A percentile compares a stretch with the other conserved stretches of the same genome.
These are phyloP conservation scores for Paraconiothyrium sp. DNA, from an alignment of 2,329 filamentous ascomycete species.

Conservation along the genomic window DNA sequence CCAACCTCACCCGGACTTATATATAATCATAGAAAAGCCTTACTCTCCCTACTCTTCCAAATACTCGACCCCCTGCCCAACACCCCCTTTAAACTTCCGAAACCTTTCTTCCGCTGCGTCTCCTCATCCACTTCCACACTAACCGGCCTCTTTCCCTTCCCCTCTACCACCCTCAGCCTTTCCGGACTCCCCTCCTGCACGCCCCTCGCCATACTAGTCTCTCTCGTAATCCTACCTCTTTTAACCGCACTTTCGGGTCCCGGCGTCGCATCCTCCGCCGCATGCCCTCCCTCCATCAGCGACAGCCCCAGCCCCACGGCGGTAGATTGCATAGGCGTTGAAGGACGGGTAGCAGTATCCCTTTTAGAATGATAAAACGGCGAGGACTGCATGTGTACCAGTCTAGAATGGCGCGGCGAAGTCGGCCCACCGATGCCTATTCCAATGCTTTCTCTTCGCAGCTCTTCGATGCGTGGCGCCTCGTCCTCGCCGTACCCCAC, in stretches of 20 bases:
- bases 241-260: slow-evolving; percentile 22
- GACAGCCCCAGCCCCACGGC: slow-evolving; percentile 25
- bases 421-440: slow-evolving; percentile 20
- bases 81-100: slow-evolving; percentile 35
- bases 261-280: slow-evolving; percentile 9
- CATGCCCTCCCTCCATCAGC: slow-evolving; percentile 12
- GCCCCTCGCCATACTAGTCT: slow-evolving; percentile 23
- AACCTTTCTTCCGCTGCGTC: slow-evolving; percentile 26
- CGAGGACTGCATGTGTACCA: slow-evolving; percentile 15
- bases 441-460: slow-evolving; percentile 30
- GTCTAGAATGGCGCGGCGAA: slow-evolving; percentile 15
- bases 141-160: slow-evolving; percentile 26
- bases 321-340: slow-evolving; percentile 7
- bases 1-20: neutral
- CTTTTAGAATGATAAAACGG: slow-evolving; percentile 18
- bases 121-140: slow-evolving; percentile 24
- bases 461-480: slow-evolving; percentile 29
- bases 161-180: slow-evolving; percentile 23
- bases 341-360: slow-evolving; percentile 10
- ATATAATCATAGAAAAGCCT: slow-evolving; percentile 35
- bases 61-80: slow-evolving; percentile 21
- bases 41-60: slow-evolving; percentile 21
- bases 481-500: slow-evolving; percentile 32
- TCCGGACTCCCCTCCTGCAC: slow-evolving; percentile 26
- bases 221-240: slow-evolving; percentile 11